These are phyloP conservation scores for Lipomyces oligophaga DNA, from an alignment of 805 yeast genomes.

Conservation along the genomic window DNA sequence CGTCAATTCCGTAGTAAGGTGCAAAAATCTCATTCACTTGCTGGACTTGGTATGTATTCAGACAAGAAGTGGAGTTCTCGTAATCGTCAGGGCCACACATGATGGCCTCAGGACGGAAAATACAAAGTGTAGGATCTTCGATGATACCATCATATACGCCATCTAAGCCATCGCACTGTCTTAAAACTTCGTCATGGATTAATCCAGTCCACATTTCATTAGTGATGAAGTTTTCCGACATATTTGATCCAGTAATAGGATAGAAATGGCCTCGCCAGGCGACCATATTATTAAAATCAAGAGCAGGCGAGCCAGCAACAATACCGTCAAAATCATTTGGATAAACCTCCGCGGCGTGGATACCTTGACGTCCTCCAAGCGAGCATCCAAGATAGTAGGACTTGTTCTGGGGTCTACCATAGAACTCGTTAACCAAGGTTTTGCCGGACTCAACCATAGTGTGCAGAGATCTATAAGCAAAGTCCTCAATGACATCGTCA, in stretches of 20 bases:
- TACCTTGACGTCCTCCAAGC: conserved; percentile 11
- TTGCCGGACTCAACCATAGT: conserved; percentile 6
- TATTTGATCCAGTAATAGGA: neutral
- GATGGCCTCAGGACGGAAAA: conserved; percentile 3
- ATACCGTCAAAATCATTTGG: conserved; percentile 18
- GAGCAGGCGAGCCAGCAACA: conserved; percentile 16
- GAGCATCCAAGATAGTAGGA: conserved; percentile 18
- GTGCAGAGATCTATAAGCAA: conserved; percentile 5
- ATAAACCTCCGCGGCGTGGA: conserved; percentile 3
- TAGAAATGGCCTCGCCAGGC: conserved; percentile 3
- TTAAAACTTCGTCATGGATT: conserved; percentile 1
- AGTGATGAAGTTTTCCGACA: neutral
- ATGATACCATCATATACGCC: conserved; percentile 16
- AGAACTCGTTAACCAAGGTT: conserved; percentile 3
- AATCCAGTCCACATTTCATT: conserved; percentile 1
- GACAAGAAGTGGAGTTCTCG: neutral
- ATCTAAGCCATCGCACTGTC: conserved; percentile 11
- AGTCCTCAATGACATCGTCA: conserved; percentile 3
- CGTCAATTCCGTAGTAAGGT: conserved; percentile 4
- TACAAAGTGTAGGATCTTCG: conserved; percentile 7
- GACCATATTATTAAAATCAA: conserved; percentile 1
- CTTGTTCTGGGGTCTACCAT: conserved; percentile 3
- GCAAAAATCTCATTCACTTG: conserved; percentile 1
- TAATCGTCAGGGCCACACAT: conserved; percentile 3
- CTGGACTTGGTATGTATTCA: conserved; percentile 1